A percentile compares a stretch with the other conserved stretches of the same genome.
Evolutionary conservation across 768 basidiomycete genomes (phyloP).

Genomic region (Kondoa malvinella): DNA sequence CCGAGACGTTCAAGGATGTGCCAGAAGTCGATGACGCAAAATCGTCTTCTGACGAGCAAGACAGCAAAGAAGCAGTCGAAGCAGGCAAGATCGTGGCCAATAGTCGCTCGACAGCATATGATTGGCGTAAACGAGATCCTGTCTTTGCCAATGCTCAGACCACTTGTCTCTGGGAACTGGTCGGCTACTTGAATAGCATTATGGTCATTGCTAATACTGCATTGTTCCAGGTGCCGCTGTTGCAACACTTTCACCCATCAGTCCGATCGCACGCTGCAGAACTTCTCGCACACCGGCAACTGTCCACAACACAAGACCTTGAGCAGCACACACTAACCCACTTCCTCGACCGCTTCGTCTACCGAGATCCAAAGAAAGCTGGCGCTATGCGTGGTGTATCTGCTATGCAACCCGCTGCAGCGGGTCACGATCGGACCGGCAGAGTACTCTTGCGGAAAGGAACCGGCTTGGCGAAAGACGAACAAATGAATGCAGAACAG

Average conservation of each 20-base stretch:
- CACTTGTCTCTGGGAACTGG: constrained; percentile 77
- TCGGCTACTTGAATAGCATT: constrained; percentile 33
- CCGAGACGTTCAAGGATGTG: constrained; percentile 14
- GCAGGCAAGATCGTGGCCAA: not conserved
- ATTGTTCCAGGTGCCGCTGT: constrained; percentile 47
- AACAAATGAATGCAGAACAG: constrained; percentile 49
- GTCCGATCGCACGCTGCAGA: constrained; percentile 71
- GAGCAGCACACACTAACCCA: constrained; percentile 81
- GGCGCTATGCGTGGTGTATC: constrained; percentile 53
- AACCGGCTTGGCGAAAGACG: constrained; percentile 43
- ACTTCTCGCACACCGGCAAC: constrained; percentile 50
- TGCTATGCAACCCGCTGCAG: constrained; percentile 87
- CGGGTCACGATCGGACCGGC: constrained; percentile 42
- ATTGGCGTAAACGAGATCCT: constrained; percentile 78
- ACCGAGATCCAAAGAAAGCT: constrained; percentile 79
- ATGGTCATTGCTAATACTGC: not conserved
- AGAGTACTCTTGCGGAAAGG: constrained; percentile 45
- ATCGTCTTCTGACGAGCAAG: constrained; percentile 9
- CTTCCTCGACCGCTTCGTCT: constrained; percentile 93
- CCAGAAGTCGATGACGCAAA: constrained; percentile 6
- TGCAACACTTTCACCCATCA: constrained; percentile 78
- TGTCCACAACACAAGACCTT: constrained; percentile 73
- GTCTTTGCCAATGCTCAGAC: constrained; percentile 62
- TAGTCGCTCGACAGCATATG: constrained; percentile 40
- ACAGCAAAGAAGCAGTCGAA: not conserved